phyloP scores from a whole-genome alignment of 2,329 filamentous ascomycete genomes.

The Iodosphaeria phyllophila region DNA sequence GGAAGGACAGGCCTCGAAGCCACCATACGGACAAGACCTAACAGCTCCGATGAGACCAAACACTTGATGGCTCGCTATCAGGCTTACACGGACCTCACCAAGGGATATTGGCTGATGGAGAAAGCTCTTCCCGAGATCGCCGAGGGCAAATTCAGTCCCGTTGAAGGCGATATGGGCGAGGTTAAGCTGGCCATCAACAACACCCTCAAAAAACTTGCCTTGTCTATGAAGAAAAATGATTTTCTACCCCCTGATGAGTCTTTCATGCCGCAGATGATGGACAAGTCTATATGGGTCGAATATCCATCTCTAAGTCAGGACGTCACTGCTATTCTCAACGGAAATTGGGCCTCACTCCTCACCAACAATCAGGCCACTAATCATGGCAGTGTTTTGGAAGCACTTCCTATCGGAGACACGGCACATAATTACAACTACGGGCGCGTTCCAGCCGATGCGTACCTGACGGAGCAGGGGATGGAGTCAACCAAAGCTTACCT shows the following conservation, averaged over 20 bases:
- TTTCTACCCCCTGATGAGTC: constrained; percentile 54
- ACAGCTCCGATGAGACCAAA: constrained; percentile 32
- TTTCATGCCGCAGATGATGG: constrained; percentile 56
- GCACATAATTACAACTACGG: constrained; percentile 59
- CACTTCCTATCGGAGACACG: constrained; percentile 63
- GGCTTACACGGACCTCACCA: constrained; percentile 70
- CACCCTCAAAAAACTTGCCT: constrained; percentile 53
- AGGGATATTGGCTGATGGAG: constrained; percentile 64
- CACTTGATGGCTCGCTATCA: constrained; percentile 45
- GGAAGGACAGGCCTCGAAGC: constrained; percentile 60
- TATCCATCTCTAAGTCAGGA: constrained; percentile 60
- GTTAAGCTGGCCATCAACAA: constrained; percentile 38
- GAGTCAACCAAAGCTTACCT: constrained; percentile 50
- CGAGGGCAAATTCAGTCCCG: constrained; percentile 20
- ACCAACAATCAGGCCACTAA: constrained; percentile 25
- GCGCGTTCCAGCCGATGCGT: constrained; percentile 56
- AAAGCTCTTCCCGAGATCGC: constrained; percentile 31
- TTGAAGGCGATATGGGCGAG: constrained; percentile 28
- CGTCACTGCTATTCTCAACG: constrained; percentile 50
- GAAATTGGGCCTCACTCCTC: constrained; percentile 32
- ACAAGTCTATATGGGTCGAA: constrained; percentile 65
- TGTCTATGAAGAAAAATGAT: constrained; percentile 71
- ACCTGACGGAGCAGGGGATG: constrained; percentile 53
- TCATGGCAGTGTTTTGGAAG: constrained; percentile 39
- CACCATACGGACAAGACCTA: constrained; percentile 46